Evolutionary conservation across 2,329 filamentous ascomycete species (phyloP), one percentile per base, ranked within the genome.

Genomic region (Pseudocercospora pini-densiflorae): DNA sequence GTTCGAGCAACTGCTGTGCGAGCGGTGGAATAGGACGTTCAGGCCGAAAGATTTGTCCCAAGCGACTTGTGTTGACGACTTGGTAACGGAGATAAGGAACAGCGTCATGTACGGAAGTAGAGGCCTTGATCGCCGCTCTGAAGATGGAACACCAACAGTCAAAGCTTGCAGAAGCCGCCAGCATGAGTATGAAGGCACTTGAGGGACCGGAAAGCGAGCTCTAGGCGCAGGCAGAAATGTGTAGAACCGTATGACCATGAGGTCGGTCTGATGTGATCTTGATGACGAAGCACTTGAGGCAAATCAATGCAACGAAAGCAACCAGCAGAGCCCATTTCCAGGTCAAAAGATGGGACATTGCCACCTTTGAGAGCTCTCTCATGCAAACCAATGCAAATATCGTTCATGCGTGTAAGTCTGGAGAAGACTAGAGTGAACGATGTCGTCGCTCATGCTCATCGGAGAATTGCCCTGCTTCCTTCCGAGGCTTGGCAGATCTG

Each of bases 161-260:
- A 54, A 54, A 54, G 49, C 49, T 54, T 14, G 14, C 21, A 54
- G 49, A 29, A 24, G 49, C 49, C 49, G 49, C 23, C 49, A 54
- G 49, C 24, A 54, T 23, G 23, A 54, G 5, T 23, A 29, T 33
- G 29, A 31, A 6, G 5, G 29, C 10, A 33, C 31, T 33, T 10
- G 9, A 33, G 31, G 31, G 10, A 33, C 31, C 31, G 31, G 10
- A 33, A 33, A 10, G 31, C 31, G 31, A 33, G 31, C 12, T 33
- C 4, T 6, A 16, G 23, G 49, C 23, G 23, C 49, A 27, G 49
- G 49, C 12, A 23, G 23, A 27, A 14, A 24, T 53, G 49, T 53
- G 49, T 6, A 24, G 12, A 24, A 27, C 8, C 19, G 49, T 53
- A 23, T 47, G 31, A 7, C 9, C 31, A 12, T 12, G 31, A 47